Conservation (phyloP, 2,329 filamentous ascomycete species). For the Penicillium brasilianum region DNA sequence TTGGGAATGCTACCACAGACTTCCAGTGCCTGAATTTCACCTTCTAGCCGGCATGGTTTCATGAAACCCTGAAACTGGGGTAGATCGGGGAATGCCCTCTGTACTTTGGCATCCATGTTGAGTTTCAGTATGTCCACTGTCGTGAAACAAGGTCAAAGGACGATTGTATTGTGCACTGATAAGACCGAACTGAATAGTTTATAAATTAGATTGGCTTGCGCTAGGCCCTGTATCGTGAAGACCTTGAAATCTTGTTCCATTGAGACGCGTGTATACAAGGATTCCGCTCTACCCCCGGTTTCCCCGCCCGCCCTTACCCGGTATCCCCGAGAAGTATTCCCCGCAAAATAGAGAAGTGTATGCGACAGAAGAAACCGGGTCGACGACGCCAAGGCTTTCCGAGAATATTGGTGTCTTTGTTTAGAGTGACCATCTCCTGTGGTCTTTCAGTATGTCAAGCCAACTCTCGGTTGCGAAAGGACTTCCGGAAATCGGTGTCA, state of each 20-base stretch:
- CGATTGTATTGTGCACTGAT: not conserved
- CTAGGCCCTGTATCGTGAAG: not conserved
- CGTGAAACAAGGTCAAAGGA: not conserved
- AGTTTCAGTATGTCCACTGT: not conserved
- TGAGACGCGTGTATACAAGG: not conserved
- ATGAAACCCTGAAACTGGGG: constrained; percentile 35
- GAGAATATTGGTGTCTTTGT: not conserved
- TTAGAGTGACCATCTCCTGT: not conserved
- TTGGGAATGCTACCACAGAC: constrained; percentile 50
- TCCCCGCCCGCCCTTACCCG: not conserved
- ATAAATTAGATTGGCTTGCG: not conserved
- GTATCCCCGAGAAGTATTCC: not conserved
- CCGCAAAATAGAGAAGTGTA: not conserved
- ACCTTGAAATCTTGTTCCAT: not conserved
- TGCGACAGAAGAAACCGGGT: not conserved
- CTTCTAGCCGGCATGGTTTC: constrained; percentile 48
- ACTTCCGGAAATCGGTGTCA: too few species aligned
- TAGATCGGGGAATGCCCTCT: constrained; percentile 18
- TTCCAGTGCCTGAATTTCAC: constrained; percentile 50
- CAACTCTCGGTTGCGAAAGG: not conserved
- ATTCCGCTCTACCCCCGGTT: not conserved
- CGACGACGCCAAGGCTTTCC: not conserved
- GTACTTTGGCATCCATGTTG: not conserved
- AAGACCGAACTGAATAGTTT: not conserved
- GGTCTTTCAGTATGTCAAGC: not conserved